A percentile compares a stretch with the other conserved stretches of the same genome.
Conservation (phyloP, 2,329 filamentous ascomycete species). For the Pleomassaria siparia region DNA sequence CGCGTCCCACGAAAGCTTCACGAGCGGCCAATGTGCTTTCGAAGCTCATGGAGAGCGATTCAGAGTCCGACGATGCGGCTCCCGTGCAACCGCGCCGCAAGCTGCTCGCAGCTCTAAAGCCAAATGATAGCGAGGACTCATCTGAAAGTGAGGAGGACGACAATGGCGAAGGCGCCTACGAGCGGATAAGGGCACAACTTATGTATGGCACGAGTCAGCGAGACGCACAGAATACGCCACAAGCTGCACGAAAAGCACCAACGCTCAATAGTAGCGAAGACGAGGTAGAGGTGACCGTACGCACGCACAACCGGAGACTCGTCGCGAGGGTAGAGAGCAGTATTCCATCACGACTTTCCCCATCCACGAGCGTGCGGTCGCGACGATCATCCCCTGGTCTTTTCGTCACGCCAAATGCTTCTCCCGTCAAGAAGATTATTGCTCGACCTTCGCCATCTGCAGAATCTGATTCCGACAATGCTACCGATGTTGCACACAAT, state of each 20-base stretch:
- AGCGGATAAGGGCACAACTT: conserved; percentile 50
- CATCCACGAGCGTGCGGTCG: conserved; percentile 24
- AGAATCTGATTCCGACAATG: conserved; percentile 49
- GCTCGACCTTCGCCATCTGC: conserved; percentile 1
- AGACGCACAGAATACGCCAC: conserved; percentile 10
- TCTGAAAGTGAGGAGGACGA: conserved; percentile 27
- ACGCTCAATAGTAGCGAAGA: neutral
- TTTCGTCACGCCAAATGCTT: conserved; percentile 56
- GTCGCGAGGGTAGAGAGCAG: conserved; percentile 12
- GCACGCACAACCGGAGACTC: conserved; percentile 17
- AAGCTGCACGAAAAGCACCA: conserved; percentile 2
- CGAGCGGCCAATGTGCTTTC: conserved; percentile 53
- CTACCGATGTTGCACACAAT: conserved; percentile 49
- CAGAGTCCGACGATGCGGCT: conserved; percentile 38
- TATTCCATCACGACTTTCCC: conserved; percentile 18
- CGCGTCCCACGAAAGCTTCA: conserved; percentile 19
- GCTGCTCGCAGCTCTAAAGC: conserved; percentile 62
- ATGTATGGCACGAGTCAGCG: conserved; percentile 28
- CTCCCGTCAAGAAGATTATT: conserved; percentile 37
- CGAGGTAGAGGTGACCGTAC: conserved; percentile 27
- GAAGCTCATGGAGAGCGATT: conserved; percentile 51
- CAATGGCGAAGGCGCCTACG: conserved; percentile 42
- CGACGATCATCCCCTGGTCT: conserved; percentile 53
- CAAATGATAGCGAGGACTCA: conserved; percentile 29
- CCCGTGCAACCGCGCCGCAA: conserved; percentile 58